These are phyloP conservation scores for Botrytis squamosa DNA, from an alignment of 2,329 filamentous ascomycete genomes.

Conservation along the genomic window DNA sequence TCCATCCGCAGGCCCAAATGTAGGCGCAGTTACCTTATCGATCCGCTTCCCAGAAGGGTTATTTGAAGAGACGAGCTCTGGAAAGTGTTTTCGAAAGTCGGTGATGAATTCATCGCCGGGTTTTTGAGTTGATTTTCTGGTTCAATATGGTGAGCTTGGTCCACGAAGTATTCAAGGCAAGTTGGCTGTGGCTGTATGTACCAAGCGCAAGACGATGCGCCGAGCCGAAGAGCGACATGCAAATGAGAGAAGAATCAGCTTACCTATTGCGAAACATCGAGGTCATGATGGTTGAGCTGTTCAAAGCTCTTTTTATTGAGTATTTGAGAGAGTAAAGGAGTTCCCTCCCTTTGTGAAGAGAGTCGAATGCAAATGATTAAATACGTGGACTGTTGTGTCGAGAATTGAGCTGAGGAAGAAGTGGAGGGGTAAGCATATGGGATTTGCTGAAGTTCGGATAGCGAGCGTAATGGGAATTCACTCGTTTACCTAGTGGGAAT, in stretches of 20 bases:
- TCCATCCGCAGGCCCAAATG: slow-evolving; percentile 30
- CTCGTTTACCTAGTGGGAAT: background rate
- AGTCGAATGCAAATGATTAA: background rate
- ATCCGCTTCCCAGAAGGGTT: slow-evolving; percentile 44
- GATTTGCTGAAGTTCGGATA: slow-evolving; percentile 22
- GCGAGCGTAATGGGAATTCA: slow-evolving; percentile 29
- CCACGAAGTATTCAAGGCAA: background rate
- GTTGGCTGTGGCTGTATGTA: background rate
- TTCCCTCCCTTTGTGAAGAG: background rate
- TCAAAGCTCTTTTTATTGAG: slow-evolving; percentile 27
- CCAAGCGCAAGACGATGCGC: slow-evolving; percentile 5
- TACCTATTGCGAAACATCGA: slow-evolving; percentile 43
- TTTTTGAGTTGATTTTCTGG: slow-evolving; percentile 71
- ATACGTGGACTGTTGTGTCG: background rate
- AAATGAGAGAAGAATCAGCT: slow-evolving; percentile 20
- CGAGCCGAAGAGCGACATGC: background rate
- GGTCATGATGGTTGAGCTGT: slow-evolving; percentile 25
- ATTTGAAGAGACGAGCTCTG: slow-evolving; percentile 61
- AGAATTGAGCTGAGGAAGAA: slow-evolving; percentile 9
- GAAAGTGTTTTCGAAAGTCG: slow-evolving; percentile 81
- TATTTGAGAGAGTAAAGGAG: background rate
- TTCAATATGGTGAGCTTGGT: slow-evolving; percentile 9
- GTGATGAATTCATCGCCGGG: slow-evolving; percentile 80
- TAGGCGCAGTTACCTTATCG: slow-evolving; percentile 29
- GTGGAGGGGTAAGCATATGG: slow-evolving; percentile 17